Evolutionary conservation across 176 grass and related monocot species (phyloP), one percentile per base, ranked within the genome.

Genomic region (Phragmites australis): DNA sequence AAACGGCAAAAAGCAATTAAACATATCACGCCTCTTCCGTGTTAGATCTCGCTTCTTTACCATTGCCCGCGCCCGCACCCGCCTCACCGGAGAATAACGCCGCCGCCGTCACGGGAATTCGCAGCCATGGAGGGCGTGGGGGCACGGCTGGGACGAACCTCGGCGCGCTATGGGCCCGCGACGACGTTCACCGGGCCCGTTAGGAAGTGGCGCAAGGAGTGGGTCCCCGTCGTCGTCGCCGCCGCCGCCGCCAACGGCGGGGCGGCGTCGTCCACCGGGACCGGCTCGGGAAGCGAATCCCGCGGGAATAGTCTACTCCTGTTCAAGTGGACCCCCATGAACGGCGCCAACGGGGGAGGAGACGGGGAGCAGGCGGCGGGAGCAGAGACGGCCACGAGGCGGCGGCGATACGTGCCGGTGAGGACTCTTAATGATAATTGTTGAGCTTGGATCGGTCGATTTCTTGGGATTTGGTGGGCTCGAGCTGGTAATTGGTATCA

Each of bases 151-250:
- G 92, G 92, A 17, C 89, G 92, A 66, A 75, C 92, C 19, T 94
- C 92, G 47, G 87, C 89, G 29, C 89, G 92, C 45, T 94, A 94
- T 54, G 92, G 92, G 14, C 86, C 92, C 5, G 62, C 89, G 16
- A 84, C 89, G 46, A 88, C 87, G 53, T 94, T 94, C 79, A 94
- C 83, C 6, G 92, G 92, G 9, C 92, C 89, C 6, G 89, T 94
- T 14, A 63, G 92, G 83, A 90, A 90, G 72, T 94, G 92, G 92
- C 87, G 82, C 58, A 94, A 94, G 89, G 87, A 68, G 65, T 94
- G 92, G 92, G 80, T 94, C 34, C 86, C 89, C 49, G 80, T 91
- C 41, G 43, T 71, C 54, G 41, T 45, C 27, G 70, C 82, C 48
- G 81, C 72, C 45, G 47, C 81, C 16, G 41, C 60, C 40, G 71